Evolutionary conservation across 169 alveolate species (phyloP), one percentile per base, ranked within the genome.

Genomic region (Cryptosporidium xiaoi): DNA sequence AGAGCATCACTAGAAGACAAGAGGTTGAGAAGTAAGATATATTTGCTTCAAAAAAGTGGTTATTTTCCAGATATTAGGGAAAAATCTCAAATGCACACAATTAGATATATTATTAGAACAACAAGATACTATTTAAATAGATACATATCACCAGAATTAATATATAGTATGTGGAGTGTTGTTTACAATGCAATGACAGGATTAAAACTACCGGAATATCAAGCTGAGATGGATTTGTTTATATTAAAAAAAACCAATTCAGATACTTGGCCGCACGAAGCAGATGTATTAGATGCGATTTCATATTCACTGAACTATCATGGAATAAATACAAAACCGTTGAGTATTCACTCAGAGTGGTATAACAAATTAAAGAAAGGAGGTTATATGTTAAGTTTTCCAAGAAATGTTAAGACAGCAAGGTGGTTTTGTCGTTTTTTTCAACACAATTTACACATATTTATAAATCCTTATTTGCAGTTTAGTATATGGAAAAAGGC

Each of bases 391-490:
- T 48, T 77, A 20, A 46, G 66, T 10, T 40, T 77, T 46, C 77
- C 87, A 29, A 65, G 56, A 31, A 77, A 77, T 46, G 51, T 31
- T 12, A 77, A 60, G 64, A 77, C 87, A 34, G 29, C 87, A 18
- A 65, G 87, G 8, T 77, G 87, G 87, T 77, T 77, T 62, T 77
- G 87, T 16, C 71, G 87, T 7, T 77, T 77, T 62, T 77, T 77
- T 36, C 87, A 77, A 46, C 87, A 77, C 12, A 36, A 77, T 34
- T 64, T 77, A 29, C 71, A 77, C 24, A 77, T 77, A 13, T 56
- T 77, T 33, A 77, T 77, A 18, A 77, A 27, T 27, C 87, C 87
- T 20, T 60, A 34, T 60, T n/a, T 77, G 13, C 87, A 77, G 50
- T 56, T 77, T 34, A 40, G 46, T 10, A 60, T 60, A 29, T 77